Base-by-base conservation (phyloP, 768 basidiomycete genomes). In the Antrodiella citrinella region DNA sequence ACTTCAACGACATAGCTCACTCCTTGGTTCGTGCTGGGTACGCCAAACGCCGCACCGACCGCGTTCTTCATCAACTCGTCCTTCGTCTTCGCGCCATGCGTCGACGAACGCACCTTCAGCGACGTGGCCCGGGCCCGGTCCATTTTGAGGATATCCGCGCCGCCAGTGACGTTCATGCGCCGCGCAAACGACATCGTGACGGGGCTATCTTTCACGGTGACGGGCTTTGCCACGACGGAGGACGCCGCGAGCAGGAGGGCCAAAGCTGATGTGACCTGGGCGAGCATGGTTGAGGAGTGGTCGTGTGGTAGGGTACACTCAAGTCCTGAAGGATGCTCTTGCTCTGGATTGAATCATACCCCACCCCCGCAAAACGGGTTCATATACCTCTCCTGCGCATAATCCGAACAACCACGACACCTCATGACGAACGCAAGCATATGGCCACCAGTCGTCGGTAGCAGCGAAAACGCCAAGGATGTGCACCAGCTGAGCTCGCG, bases 1-100 rank as follows among this genome's bases (percentile, higher is more conserved):
- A 63, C 62, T 2, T 48, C 47, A 0, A 62, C 63, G 1, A 57
- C 59, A 47, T 70, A 71, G 18, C 41, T 9, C 0, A 64, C 55
- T 1, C 4, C 46, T 3, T 20, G n/a, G 39, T 68, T 68, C 4
- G 58, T 49, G 10, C 61, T 45, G 3, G 24, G 47, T 1, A 51
- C 47, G 26, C 48, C 45, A 49, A 55, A 40, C 7, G 51, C 38
- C 2, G 54, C 39, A 4, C 56, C 51, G 38, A 43, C n/a, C 41
- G n/a, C 15, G 21, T 19, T 43, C 21, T 19, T 43, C 41, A 43
- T 20, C 43, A 44, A n/a, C 21, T 19, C 18, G 10, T 9, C 4
- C 19, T 45, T 25, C 30, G 30, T 21, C n/a, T 19, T 26, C 49
- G 13, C 26, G 13, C 18, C 13, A 35, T 11, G 45, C 43, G 41